These are phyloP conservation scores for Salix suchowensis DNA, from an alignment of 345 rosid species.

Conservation along the genomic window DNA sequence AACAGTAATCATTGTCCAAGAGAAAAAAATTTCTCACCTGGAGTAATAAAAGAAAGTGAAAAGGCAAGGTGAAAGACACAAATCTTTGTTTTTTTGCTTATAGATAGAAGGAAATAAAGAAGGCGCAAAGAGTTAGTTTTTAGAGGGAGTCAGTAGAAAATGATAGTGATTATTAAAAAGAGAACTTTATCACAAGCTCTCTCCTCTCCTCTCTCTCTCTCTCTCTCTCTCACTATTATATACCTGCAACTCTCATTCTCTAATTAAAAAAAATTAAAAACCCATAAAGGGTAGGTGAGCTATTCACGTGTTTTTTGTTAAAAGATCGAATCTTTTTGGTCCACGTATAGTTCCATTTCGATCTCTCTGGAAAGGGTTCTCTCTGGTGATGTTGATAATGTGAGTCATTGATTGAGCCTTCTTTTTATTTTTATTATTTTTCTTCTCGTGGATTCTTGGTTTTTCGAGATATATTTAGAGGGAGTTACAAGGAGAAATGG, in stretches of 20 bases:
- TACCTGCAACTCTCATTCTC: neutral
- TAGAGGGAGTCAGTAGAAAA: neutral
- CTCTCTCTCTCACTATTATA: constrained; percentile 11
- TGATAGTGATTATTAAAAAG: neutral
- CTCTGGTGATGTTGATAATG: constrained; percentile 15
- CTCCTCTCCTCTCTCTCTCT: constrained; percentile 11
- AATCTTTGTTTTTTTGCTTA: neutral
- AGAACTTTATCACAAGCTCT: constrained; percentile 21
- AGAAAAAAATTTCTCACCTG: neutral
- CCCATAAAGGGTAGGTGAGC: constrained; percentile 31
- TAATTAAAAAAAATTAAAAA: neutral
- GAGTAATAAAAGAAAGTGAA: neutral
- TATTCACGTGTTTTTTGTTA: constrained; percentile 37
- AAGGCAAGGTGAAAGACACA: neutral
- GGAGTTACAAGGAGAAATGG: constrained; percentile 37
- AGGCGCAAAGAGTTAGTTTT: neutral
- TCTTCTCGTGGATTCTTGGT: neutral
- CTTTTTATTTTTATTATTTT: neutral
- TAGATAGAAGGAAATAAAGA: neutral
- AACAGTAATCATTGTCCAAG: neutral
- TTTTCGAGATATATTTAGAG: neutral
- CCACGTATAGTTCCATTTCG: constrained; percentile 1
- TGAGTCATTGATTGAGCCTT: constrained; percentile 9
- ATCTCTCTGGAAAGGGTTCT: constrained; percentile 10
- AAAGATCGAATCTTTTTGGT: neutral